Base-by-base conservation (phyloP, 352 stramenopile genomes). In the Globisporangium viniferum region DNA sequence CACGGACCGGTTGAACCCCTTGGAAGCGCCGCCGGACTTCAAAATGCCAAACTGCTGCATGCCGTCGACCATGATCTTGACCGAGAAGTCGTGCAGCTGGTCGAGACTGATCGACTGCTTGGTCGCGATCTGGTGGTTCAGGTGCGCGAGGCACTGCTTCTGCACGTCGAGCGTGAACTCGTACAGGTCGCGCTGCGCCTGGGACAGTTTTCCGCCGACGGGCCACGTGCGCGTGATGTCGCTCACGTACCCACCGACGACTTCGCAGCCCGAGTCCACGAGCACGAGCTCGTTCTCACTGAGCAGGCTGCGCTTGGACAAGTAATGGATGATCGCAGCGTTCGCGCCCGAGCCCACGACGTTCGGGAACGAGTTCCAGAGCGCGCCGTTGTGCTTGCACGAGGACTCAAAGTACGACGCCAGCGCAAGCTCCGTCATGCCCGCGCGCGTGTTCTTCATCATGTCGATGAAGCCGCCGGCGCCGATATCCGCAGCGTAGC, bases 201-300 rank as follows among this genome's bases (percentile, higher is more conserved):
- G 41, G 0, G 80, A 84, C 4, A 90, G 66, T 3, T 71, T 73
- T 24, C 73, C 81, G 9, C 79, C 77, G 6, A 91, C 81, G 24
- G 83, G 73, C 85, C 85, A 95, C 51, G 87, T 95, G 35, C 87
- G 83, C 44, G 87, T 95, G 67, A 95, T 93, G 67, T 95, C 87
- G 41, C 87, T 92, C 20, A 82, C 82, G 53, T 95, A 95, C 29
- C 85, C 86, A 15, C 85, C 87, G 35, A 80, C 79, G 60, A 95
- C 83, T 68, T 93, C 87, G 46, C 87, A 95, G 7, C 87, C 87
- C 20, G 87, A 89, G 64, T 95, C 87, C 35, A 95, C 86, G n/a
- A 95, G 75, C 72, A 95, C 87, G 39, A 95, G 76, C n/a, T 95
- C 87, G 39, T 89, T 64, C 9, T 77, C 44, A 2, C 73, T 57